A percentile compares a stretch with the other conserved stretches of the same genome.
Conservation (phyloP, 2,329 filamentous ascomycete genomes). For the Arthrobotrys megalospora region DNA sequence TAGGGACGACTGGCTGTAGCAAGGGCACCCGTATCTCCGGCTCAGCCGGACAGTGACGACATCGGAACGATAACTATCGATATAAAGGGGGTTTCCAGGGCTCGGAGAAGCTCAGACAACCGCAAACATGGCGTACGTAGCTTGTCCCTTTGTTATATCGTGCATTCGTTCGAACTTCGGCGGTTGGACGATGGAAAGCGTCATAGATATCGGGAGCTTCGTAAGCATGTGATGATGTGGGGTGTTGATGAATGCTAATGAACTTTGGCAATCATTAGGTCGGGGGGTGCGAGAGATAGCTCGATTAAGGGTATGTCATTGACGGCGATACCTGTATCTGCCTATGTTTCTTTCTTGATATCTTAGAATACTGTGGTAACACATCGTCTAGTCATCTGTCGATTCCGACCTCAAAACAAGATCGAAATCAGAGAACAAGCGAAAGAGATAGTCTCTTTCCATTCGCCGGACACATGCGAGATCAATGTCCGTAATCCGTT, state of each 20-base stretch:
- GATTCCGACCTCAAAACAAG: slow-evolving; percentile 97
- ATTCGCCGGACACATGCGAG: slow-evolving; percentile 87
- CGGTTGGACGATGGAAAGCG: background rate
- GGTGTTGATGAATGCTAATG: slow-evolving; percentile 26
- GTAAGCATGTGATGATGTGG: slow-evolving; percentile 29
- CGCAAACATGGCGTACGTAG: slow-evolving; percentile 60
- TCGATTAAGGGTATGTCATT: slow-evolving; percentile 72
- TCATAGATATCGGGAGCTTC: slow-evolving; percentile 10
- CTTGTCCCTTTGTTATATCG: background rate
- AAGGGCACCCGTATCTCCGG: slow-evolving; percentile 26
- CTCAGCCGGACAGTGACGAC: slow-evolving; percentile 24
- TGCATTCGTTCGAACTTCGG: slow-evolving; percentile 3
- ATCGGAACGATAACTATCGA: slow-evolving; percentile 3
- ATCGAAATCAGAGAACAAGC: slow-evolving; percentile 90
- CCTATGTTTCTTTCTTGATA: background rate
- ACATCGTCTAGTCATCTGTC: slow-evolving; percentile 81
- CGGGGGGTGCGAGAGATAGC: slow-evolving; percentile 67
- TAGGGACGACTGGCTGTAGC: slow-evolving; percentile 1
- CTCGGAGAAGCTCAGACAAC: slow-evolving; percentile 41
- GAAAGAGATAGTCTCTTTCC: slow-evolving; percentile 90
- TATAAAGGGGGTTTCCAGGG: slow-evolving; percentile 4
- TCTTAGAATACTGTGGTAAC: background rate
- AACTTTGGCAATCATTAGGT: slow-evolving; percentile 59
- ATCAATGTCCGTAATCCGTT: slow-evolving; percentile 76
- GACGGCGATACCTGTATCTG: slow-evolving; percentile 30